Evolutionary conservation across 768 basidiomycete genomes (phyloP).

Genomic region (Tephrocybe sp.): DNA sequence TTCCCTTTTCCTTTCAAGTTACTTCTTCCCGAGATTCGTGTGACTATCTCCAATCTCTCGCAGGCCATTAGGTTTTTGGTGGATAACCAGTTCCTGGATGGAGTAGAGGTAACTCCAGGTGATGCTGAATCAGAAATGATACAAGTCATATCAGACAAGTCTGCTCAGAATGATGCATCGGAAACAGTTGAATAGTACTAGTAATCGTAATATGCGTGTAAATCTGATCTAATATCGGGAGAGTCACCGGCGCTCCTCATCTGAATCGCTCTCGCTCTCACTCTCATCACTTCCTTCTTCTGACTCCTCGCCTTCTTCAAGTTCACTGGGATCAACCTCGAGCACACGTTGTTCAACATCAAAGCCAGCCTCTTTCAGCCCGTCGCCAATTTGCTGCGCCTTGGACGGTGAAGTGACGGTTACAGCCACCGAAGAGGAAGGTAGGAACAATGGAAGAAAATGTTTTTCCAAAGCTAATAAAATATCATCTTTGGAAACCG

Average conservation of each 20-base stretch:
- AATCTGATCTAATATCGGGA: background rate
- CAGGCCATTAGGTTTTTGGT: conserved; percentile 91
- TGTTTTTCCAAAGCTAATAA: conserved; percentile 65
- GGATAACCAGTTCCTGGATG: conserved; percentile 82
- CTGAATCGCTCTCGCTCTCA: conserved; percentile 31
- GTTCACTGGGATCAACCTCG: conserved; percentile 56
- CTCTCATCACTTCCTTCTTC: conserved; percentile 35
- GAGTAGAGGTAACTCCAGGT: conserved; percentile 80
- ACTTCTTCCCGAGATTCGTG: conserved; percentile 80
- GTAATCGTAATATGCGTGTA: background rate
- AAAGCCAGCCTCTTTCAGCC: conserved; percentile 70
- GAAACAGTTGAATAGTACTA: conserved; percentile 10
- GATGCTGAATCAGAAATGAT: conserved; percentile 67
- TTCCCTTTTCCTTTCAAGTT: conserved; percentile 51
- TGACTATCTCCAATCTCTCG: conserved; percentile 88
- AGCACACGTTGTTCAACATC: conserved; percentile 72
- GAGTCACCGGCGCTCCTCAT: conserved; percentile 6
- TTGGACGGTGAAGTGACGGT: conserved; percentile 85
- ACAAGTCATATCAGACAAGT: conserved; percentile 47
- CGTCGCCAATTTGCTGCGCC: conserved; percentile 65
- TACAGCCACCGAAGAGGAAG: conserved; percentile 74
- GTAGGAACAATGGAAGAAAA: conserved; percentile 83
- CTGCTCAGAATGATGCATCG: conserved; percentile 6
- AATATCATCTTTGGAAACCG: conserved; percentile 80
- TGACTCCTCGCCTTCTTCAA: conserved; percentile 33